Base-by-base conservation (phyloP, 305 asterid species). In the Galium porrigens region DNA sequence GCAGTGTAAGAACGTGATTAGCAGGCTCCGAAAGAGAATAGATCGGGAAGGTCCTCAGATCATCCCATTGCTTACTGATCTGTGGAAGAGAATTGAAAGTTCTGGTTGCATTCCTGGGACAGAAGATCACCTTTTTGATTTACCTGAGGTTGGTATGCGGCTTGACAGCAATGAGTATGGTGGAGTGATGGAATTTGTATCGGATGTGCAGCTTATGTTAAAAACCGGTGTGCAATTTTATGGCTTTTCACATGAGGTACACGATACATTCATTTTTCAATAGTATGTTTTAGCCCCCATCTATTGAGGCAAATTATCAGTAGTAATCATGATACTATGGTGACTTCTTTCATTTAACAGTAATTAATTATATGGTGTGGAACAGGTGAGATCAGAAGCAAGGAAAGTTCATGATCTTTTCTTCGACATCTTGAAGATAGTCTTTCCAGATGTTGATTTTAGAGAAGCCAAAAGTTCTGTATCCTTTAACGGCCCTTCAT, bases 351-450 rank as follows among this genome's bases (percentile, higher is more conserved):
- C 46, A 7, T 32, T 5, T 11, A 41, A 9, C 68, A 34, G 55
- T 66, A 32, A 63, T 54, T 64, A 70, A 52, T 66, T 58, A 32
- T 32, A 46, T 49, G n/a, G 69, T 33, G 42, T 72, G 76, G 74
- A 73, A 79, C 73, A 94, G 99, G 99, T 88, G 80, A 85, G 88
- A 69, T 79, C 86, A 0, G 99, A 94, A 78, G 95, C 97, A 27
- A 85, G 81, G 74, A 88, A 94, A 79, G 97, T 94, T 32, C 97
- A 94, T 17, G 95, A 88, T 71, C 97, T 94, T 78, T 94, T 94
- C 84, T 94, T 94, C 14, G 99, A 94, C 68, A 80, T 94, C 80
- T 70, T 94, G 80, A 78, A 82, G 77, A 78, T 86, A 61, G 87
- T 89, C 70, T 90, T 94, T 78, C 86, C 95, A 11, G 96, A 94